Base-by-base conservation (phyloP, 345 rosid species). In the Salix purpurea region DNA sequence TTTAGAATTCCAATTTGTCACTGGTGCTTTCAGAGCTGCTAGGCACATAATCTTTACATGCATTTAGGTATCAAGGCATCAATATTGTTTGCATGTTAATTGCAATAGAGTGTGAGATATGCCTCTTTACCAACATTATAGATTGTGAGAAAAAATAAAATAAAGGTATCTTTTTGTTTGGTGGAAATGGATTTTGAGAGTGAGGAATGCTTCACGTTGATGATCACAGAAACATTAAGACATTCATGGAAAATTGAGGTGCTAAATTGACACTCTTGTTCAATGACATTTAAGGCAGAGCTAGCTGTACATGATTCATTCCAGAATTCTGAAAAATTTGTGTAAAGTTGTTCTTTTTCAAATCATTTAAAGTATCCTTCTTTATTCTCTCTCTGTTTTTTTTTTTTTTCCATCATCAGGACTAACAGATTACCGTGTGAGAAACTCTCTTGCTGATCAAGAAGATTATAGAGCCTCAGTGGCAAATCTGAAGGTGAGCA, bases 401-500 rank as follows among this genome's bases (percentile, higher is more conserved):
- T 69, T 76, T 72, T 69, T 79, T 80, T 50, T 42, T 77, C 32
- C 52, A 70, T 75, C 28, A 77, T 78, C 80, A 96, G 99, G 89
- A 73, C 88, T 84, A 77, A 66, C 80, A 70, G 78, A 77, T 84
- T 77, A 76, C 79, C 21, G 76, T 24, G 85, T 78, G 39, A 86
- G 77, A 78, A 40, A 82, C 62, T 78, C 82, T 79, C 71, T 74
- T 72, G 84, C 75, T 72, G 86, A 87, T 74, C 93, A 86, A 65
- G 94, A 86, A 74, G 92, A 77, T 82, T 70, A 82, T 72, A 79
- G 82, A 71, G 76, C 73, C 60, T 77, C 81, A 13, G 69, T 69
- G 73, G 74, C 84, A 73, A 67, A 71, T 84, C 36, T 88, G 60
- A 90, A 85, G 99, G 97, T 95, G 74, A 82, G 89, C 78, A 48